These are phyloP conservation scores for Chaetothyriales sp. DNA, from an alignment of 2,329 filamentous ascomycete genomes.

Conservation along the genomic window DNA sequence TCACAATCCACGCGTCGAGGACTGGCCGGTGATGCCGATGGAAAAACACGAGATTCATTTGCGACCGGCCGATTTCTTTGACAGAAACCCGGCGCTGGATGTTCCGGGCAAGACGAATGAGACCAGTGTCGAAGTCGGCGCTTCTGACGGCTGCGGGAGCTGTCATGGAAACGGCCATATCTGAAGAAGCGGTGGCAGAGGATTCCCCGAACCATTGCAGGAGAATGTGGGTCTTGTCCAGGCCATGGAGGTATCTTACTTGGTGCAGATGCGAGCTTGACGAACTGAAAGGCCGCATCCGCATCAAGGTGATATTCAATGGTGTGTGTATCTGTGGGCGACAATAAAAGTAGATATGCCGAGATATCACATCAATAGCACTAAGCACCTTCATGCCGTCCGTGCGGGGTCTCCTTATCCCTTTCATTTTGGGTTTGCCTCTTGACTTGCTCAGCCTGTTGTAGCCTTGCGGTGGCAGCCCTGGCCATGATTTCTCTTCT, in stretches of 20 bases:
- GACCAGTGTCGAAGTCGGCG: slow-evolving; percentile 16
- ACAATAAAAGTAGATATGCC: not conserved
- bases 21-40: slow-evolving; percentile 37
- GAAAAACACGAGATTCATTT: slow-evolving; percentile 36
- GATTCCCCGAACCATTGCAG: too few species aligned
- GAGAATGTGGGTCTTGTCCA: too few species aligned
- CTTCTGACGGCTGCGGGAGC: not conserved
- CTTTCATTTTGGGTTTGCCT: slow-evolving; percentile 4
- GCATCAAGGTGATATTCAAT: too few species aligned
- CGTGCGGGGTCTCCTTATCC: not conserved
- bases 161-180: too few species aligned
- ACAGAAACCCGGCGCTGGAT: slow-evolving; percentile 38
- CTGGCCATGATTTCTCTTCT: slow-evolving; percentile 62
- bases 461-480: slow-evolving; percentile 56
- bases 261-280: not conserved
- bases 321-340: too few species aligned
- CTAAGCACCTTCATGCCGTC: not conserved
- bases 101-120: slow-evolving; percentile 31
- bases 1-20: slow-evolving; percentile 38
- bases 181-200: too few species aligned
- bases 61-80: slow-evolving; percentile 41
- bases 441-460: slow-evolving; percentile 32
- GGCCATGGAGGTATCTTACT: too few species aligned
- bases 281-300: not conserved
- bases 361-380: not conserved